Evolutionary conservation across 2,329 filamentous ascomycete species (phyloP).

Genomic region (Curvularia spicifera): DNA sequence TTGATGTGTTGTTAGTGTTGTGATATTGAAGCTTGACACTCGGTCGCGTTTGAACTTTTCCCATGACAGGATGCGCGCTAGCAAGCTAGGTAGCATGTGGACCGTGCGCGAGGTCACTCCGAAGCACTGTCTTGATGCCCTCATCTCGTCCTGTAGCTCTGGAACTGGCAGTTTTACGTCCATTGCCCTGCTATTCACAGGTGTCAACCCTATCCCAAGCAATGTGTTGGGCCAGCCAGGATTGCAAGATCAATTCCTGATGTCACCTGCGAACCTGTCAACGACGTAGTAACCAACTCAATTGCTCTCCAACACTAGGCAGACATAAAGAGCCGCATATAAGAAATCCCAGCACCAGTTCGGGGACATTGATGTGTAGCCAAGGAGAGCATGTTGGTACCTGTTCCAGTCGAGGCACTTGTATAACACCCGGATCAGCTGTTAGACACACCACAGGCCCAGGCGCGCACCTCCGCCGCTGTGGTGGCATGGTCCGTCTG

Average conservation of each 20-base stretch:
- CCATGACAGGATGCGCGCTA: constrained; percentile 8
- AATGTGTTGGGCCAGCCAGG: background rate
- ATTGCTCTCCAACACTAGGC: background rate
- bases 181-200: background rate
- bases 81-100: background rate
- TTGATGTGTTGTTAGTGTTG: constrained; percentile 10
- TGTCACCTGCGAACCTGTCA: background rate
- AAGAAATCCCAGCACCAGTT: no score
- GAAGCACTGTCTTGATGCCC: background rate
- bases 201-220: background rate
- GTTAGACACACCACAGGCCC: background rate
- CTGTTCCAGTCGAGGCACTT: background rate
- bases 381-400: background rate
- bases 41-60: constrained; percentile 20
- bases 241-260: background rate
- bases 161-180: background rate
- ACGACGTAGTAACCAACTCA: background rate
- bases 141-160: background rate
- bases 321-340: background rate
- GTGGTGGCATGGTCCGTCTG: background rate
- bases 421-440: background rate
- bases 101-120: constrained; percentile 1
- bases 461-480: background rate
- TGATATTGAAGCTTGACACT: constrained; percentile 3
- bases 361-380: background rate